phyloP scores from a whole-genome alignment of 2,329 filamentous ascomycete species.

The Xylaria sp. region DNA sequence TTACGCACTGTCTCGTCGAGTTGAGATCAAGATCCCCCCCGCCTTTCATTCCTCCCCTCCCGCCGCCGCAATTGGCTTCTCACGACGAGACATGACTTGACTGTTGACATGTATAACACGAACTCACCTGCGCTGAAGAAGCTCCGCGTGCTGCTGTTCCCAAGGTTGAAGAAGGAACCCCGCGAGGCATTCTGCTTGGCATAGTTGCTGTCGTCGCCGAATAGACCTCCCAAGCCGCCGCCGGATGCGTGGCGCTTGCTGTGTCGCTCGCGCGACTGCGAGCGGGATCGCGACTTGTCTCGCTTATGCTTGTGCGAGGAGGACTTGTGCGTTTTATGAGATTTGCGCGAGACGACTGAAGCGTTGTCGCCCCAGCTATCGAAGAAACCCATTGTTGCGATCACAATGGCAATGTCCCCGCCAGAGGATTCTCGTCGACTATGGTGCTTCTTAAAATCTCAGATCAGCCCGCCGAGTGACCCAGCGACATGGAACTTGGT shows the following conservation, averaged over 20 bases:
- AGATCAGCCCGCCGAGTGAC: not conserved
- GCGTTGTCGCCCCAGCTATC: constrained; percentile 48
- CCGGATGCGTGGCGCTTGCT: constrained; percentile 47
- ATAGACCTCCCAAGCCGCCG: constrained; percentile 34
- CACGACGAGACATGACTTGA: not conserved
- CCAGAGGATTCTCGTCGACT: not conserved
- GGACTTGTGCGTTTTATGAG: constrained; percentile 40
- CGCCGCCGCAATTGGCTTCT: not conserved
- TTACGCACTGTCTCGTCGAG: not conserved
- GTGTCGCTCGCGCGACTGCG: constrained; percentile 34
- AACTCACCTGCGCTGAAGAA: constrained; percentile 49
- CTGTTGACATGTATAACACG: not conserved
- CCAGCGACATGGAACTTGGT: not conserved
- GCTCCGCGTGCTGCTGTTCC: constrained; percentile 48
- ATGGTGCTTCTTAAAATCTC: not conserved
- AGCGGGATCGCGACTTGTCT: constrained; percentile 41
- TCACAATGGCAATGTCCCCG: not conserved
- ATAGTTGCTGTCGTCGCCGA: constrained; percentile 42
- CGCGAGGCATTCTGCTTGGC: constrained; percentile 43
- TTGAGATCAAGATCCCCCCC: not conserved
- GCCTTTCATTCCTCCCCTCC: not conserved
- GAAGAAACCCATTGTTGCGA: constrained; percentile 46
- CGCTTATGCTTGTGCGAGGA: constrained; percentile 45
- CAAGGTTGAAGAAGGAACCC: constrained; percentile 48
- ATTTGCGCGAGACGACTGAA: constrained; percentile 49